Evolutionary conservation across 768 basidiomycete species (phyloP).

Genomic region (Boletus speciosus): DNA sequence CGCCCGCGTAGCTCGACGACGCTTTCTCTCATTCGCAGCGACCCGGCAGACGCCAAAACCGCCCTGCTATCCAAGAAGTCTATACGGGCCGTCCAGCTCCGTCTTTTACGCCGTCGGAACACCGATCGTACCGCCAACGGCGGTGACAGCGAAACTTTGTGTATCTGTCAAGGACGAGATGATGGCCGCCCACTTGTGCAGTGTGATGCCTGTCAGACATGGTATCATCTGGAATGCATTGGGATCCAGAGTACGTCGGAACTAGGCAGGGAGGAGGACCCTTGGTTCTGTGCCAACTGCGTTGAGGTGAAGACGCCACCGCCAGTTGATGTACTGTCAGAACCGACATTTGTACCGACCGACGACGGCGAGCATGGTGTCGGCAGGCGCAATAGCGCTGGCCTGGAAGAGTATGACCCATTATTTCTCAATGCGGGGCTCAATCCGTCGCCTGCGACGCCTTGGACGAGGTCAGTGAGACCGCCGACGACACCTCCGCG

Average conservation of each 20-base stretch:
- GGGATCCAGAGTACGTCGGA: constrained; percentile 63
- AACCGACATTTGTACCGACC: constrained; percentile 69
- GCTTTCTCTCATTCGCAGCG: constrained; percentile 47
- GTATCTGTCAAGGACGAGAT: constrained; percentile 63
- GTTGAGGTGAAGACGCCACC: constrained; percentile 45
- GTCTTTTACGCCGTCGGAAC: constrained; percentile 41
- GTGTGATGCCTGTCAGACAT: constrained; percentile 74
- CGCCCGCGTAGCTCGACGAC: constrained; percentile 9
- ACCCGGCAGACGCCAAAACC: constrained; percentile 73
- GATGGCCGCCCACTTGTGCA: constrained; percentile 78
- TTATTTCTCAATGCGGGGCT: constrained; percentile 54
- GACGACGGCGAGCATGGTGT: constrained; percentile 40
- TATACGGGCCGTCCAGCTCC: constrained; percentile 56
- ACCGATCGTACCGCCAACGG: constrained; percentile 34
- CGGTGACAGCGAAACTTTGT: constrained; percentile 51
- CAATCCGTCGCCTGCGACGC: constrained; percentile 53
- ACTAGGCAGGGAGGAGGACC: constrained; percentile 72
- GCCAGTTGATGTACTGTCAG: constrained; percentile 35
- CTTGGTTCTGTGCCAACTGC: constrained; percentile 68
- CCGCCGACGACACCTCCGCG: constrained; percentile 51
- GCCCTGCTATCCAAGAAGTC: constrained; percentile 72
- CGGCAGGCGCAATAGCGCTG: constrained; percentile 3
- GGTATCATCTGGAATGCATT: constrained; percentile 82
- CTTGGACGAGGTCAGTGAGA: constrained; percentile 41
- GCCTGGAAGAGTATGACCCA: constrained; percentile 45